A percentile compares a stretch with the other conserved stretches of the same genome.
phyloP scores from a whole-genome alignment of 495 filamentous ascomycete species.

The Penicillium turbatum region DNA sequence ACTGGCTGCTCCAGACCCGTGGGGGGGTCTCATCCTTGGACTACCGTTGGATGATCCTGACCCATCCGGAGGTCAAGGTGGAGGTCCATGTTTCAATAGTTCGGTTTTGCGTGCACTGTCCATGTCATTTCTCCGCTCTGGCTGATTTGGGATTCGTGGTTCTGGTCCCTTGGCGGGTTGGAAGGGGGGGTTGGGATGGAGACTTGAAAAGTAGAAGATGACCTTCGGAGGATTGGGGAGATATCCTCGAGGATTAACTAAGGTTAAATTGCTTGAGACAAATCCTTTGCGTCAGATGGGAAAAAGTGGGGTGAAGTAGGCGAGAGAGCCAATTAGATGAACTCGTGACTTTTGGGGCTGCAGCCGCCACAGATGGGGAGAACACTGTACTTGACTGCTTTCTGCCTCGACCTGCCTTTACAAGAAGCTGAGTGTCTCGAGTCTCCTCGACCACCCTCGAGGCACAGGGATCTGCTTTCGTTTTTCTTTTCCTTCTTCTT shows the following conservation, averaged over 20 bases:
- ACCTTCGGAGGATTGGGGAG: background rate
- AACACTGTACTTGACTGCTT: background rate
- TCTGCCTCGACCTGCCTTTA: background rate
- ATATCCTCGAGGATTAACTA: background rate
- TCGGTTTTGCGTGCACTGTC: slow-evolving; percentile 10
- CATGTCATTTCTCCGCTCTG: background rate
- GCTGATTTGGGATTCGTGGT: no score
- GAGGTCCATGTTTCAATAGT: slow-evolving; percentile 19
- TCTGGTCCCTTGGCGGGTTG: no score
- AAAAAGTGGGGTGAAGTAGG: background rate
- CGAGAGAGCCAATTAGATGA: background rate
- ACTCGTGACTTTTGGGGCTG: background rate
- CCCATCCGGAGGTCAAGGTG: slow-evolving; percentile 4
- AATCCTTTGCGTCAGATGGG: background rate
- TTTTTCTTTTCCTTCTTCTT: background rate
- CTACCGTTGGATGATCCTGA: slow-evolving; percentile 15
- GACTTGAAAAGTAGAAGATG: no score
- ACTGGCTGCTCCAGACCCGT: background rate
- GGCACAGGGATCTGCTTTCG: background rate
- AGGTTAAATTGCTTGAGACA: background rate
- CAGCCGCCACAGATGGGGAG: background rate
- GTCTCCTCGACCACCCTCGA: no score
- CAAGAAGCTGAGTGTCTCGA: no score
- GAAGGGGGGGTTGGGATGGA: no score
- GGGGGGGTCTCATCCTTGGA: slow-evolving; percentile 4